A percentile compares a stretch with the other conserved stretches of the same genome.
Evolutionary conservation across 495 filamentous ascomycete genomes (phyloP).

Genomic region (Penicillium angulare): DNA sequence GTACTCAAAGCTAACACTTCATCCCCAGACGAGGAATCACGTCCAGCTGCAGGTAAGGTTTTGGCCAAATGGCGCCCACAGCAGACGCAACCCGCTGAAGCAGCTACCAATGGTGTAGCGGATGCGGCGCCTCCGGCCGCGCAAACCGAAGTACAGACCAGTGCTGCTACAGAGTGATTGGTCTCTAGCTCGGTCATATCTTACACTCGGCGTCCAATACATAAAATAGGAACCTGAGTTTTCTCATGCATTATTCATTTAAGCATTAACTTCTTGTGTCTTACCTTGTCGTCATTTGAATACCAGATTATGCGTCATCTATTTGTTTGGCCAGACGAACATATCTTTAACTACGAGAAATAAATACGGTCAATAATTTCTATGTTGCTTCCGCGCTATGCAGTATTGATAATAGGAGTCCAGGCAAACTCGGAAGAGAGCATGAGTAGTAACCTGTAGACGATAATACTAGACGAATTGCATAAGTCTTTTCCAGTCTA

Average conservation of each 20-base stretch:
- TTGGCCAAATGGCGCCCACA: conserved; percentile 44
- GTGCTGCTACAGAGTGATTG: conserved; percentile 3
- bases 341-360: too few relatives aligned
- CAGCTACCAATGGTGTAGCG: conserved; percentile 8
- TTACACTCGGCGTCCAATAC: not conserved
- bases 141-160: conserved; percentile 5
- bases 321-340: too few relatives aligned
- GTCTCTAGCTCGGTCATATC: not conserved
- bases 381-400: too few relatives aligned
- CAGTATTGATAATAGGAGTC: too few relatives aligned
- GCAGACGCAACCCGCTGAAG: conserved; percentile 12
- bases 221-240: not conserved
- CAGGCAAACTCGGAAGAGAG: too few relatives aligned
- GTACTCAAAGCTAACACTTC: conserved; percentile 23
- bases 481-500: too few relatives aligned
- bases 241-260: not conserved
- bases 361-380: too few relatives aligned
- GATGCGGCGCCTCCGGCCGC: not conserved
- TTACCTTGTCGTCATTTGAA: not conserved
- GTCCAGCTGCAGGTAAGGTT: conserved; percentile 43
- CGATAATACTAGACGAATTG: too few relatives aligned
- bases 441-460: too few relatives aligned
- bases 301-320: not conserved
- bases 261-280: not conserved
- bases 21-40: conserved; percentile 43